Percentiles rank a stretch among this genome's conserved stretches.
These are phyloP conservation scores for Ballota nigra DNA, from an alignment of 257 asterid species.

Conservation along the genomic window DNA sequence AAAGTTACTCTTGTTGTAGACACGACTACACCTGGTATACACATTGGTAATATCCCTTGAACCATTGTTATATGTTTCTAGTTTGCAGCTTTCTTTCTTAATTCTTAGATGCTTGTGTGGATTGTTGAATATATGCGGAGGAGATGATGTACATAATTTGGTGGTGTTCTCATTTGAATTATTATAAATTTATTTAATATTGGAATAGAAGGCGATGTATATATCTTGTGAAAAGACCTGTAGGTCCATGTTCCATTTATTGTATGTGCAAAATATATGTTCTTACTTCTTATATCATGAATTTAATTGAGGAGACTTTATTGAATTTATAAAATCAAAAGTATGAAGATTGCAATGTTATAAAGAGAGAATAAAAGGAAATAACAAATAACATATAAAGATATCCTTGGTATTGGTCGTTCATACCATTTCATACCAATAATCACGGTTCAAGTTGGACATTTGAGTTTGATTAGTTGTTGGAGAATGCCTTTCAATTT, in stretches of 20 bases:
- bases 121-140: not conserved
- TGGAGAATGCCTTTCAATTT: conserved; percentile 34
- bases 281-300: too few relatives aligned
- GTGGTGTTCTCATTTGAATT: not conserved
- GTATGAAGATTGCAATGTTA: too few relatives aligned
- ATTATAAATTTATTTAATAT: too few relatives aligned
- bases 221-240: not conserved
- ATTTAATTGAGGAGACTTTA: too few relatives aligned
- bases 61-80: not conserved
- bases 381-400: too few relatives aligned
- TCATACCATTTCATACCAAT: too few relatives aligned
- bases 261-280: not conserved
- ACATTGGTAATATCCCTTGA: conserved; percentile 45
- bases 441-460: too few relatives aligned
- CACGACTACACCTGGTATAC: conserved; percentile 78
- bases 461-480: not conserved
- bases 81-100: not conserved
- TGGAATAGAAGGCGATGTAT: not conserved
- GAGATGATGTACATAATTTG: too few relatives aligned
- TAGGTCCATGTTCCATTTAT: too few relatives aligned
- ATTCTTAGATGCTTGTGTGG: not conserved
- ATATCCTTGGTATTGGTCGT: too few relatives aligned
- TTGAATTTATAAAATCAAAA: too few relatives aligned
- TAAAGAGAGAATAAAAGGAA: too few relatives aligned
- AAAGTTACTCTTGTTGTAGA: conserved; percentile 60